Evolutionary conservation across 2,329 filamentous ascomycete species (phyloP).

Genomic region (Colletotrichum camelliae): DNA sequence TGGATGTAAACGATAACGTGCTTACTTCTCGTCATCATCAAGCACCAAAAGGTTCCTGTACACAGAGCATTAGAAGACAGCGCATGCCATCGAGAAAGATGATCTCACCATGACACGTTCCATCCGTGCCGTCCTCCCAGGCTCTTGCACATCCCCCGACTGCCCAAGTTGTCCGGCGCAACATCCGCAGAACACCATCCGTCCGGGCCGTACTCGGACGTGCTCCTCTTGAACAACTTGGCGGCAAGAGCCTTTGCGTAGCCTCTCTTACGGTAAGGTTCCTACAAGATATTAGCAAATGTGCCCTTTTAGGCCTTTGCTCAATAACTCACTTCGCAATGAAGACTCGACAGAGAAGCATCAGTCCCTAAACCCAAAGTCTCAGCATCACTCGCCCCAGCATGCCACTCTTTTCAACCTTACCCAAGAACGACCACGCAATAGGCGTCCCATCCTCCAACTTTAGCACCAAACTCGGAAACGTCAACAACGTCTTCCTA

Average conservation of each 20-base stretch:
- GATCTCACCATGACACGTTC: constrained; percentile 64
- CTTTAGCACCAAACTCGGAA: constrained; percentile 54
- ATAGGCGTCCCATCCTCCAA: constrained; percentile 53
- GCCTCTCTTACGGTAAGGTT: constrained; percentile 63
- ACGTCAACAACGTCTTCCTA: constrained; percentile 46
- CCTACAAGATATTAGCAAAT: constrained; percentile 30
- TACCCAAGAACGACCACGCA: constrained; percentile 68
- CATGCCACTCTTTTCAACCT: not conserved
- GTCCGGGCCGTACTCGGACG: constrained; percentile 49
- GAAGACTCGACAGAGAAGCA: constrained; percentile 64
- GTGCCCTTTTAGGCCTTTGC: not conserved
- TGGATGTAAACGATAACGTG: not conserved
- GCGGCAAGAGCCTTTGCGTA: constrained; percentile 66
- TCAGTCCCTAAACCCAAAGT: constrained; percentile 54
- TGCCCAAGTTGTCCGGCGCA: constrained; percentile 62
- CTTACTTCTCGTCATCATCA: not conserved
- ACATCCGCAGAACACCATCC: constrained; percentile 69
- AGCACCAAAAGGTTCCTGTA: not conserved
- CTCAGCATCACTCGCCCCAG: not conserved
- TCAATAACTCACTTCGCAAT: constrained; percentile 54
- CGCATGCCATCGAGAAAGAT: not conserved
- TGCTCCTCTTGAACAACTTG: constrained; percentile 60
- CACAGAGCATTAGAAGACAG: not conserved
- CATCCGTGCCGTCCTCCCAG: constrained; percentile 62
- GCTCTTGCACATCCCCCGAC: constrained; percentile 66